phyloP scores from a whole-genome alignment of 164 flowering plant species.

The Macadamia tetraphylla region DNA sequence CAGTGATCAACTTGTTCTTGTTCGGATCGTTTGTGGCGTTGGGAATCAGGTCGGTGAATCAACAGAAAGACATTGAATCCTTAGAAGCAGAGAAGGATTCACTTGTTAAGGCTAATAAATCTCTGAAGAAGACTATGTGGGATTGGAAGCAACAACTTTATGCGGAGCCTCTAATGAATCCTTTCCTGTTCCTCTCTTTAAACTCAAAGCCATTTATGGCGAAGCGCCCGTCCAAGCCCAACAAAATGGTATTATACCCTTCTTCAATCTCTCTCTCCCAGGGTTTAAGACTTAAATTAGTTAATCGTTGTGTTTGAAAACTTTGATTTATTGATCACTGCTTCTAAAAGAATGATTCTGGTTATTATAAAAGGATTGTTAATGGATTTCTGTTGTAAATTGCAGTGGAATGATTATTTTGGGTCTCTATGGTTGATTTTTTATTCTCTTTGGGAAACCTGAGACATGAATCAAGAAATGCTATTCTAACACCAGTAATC shows the following conservation, averaged over 20 bases:
- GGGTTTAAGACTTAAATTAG: no score
- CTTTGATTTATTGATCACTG: no score
- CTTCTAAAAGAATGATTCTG: no score
- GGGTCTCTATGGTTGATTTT: no score
- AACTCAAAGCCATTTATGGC: constrained; percentile 54
- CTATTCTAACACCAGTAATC: no score
- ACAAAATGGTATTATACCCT: constrained; percentile 21
- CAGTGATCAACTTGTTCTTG: constrained; percentile 37
- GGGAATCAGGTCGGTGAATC: constrained; percentile 42
- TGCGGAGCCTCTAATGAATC: constrained; percentile 35
- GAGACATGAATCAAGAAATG: no score
- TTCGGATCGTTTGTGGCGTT: constrained; percentile 34
- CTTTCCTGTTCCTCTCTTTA: constrained; percentile 41
- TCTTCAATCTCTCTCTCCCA: not conserved
- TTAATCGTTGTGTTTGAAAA: no score
- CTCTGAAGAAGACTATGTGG: constrained; percentile 58
- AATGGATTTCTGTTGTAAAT: no score
- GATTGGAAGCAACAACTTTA: constrained; percentile 79
- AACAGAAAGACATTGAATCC: constrained; percentile 47
- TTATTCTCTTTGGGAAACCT: no score
- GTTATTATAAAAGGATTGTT: no score
- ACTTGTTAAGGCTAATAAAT: constrained; percentile 51
- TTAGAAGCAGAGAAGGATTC: constrained; percentile 54
- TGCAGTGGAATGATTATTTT: no score
- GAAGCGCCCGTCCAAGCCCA: constrained; percentile 25